These are phyloP conservation scores for Pichiaceae sp. DNA, from an alignment of 1,139 yeast genomes.

Conservation along the genomic window DNA sequence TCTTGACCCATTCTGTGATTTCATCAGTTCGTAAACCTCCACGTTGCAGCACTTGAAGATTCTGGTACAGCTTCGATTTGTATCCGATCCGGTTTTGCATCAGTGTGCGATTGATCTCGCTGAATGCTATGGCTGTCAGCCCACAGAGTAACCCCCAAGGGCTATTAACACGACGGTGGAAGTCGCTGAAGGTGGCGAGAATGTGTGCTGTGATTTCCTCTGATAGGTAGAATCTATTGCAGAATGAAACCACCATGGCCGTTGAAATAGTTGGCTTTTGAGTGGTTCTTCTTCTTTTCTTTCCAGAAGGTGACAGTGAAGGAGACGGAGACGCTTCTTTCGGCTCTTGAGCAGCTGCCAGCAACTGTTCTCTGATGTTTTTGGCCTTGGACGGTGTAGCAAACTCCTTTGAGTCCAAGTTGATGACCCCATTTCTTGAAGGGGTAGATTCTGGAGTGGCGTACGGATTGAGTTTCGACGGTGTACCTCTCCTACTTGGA, in stretches of 20 bases:
- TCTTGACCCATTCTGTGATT: slow-evolving; percentile 8
- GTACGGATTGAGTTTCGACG: slow-evolving; percentile 1
- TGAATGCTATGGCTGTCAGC: slow-evolving; percentile 48
- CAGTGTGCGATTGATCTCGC: slow-evolving; percentile 41
- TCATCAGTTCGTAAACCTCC: slow-evolving; percentile 32
- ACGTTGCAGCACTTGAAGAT: slow-evolving; percentile 44
- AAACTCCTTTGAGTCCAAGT: slow-evolving; percentile 1
- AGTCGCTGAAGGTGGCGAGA: slow-evolving; percentile 40
- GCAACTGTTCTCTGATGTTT: not conserved
- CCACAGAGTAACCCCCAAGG: slow-evolving; percentile 71
- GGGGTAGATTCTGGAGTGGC: slow-evolving; percentile 5
- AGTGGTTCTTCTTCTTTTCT: slow-evolving; percentile 8
- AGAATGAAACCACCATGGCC: slow-evolving; percentile 46
- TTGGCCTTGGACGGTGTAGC: not conserved
- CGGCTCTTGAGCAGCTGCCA: not conserved
- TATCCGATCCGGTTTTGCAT: slow-evolving; percentile 41
- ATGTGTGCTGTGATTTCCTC: slow-evolving; percentile 40
- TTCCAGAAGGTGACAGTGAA: slow-evolving; percentile 6
- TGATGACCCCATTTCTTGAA: not conserved
- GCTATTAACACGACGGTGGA: slow-evolving; percentile 45
- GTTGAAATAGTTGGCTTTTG: slow-evolving; percentile 24
- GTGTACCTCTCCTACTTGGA: not conserved
- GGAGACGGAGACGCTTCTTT: not conserved
- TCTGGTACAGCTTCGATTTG: slow-evolving; percentile 37
- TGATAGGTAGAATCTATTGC: slow-evolving; percentile 59